Percentiles rank a stretch among this genome's conserved stretches.
Evolutionary conservation across 306 rosid species (phyloP).

Genomic region (Sesbania bispinosa): DNA sequence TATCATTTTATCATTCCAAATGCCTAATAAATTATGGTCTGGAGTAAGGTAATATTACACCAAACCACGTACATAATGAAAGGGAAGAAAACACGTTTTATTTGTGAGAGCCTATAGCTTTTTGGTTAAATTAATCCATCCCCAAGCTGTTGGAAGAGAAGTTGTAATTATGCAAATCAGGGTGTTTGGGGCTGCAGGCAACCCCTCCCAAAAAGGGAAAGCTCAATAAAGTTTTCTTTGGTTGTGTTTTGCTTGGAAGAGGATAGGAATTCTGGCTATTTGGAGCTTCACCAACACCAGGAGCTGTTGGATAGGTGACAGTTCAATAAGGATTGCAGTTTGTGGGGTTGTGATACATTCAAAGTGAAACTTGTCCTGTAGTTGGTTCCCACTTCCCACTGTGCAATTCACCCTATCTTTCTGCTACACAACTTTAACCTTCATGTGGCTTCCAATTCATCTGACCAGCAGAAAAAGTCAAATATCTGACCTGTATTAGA

Average conservation of each 20-base stretch:
- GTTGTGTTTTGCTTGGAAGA: not conserved
- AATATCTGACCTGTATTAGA: not conserved
- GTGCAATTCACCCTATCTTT: slow-evolving; percentile 20
- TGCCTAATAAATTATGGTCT: not conserved
- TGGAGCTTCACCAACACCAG: not conserved
- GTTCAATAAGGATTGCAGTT: not conserved
- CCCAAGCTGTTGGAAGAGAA: no score
- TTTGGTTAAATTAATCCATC: no score
- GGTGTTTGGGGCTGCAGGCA: not conserved
- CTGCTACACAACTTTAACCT: not conserved
- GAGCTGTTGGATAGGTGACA: not conserved
- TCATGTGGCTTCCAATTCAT: not conserved
- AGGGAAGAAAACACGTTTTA: no score
- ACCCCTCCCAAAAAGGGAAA: not conserved
- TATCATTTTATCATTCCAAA: slow-evolving; percentile 6
- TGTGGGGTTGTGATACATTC: slow-evolving; percentile 19
- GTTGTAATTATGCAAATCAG: slow-evolving; percentile 2
- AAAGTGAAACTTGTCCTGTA: no score
- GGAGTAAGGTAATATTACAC: not conserved
- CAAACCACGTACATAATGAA: not conserved
- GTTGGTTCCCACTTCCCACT: no score
- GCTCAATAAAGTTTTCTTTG: not conserved
- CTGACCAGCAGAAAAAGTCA: no score
- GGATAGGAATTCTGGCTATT: not conserved
- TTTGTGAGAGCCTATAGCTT: no score